Conservation (phyloP, 139 green algal species). For the Haematococcus sp. region DNA sequence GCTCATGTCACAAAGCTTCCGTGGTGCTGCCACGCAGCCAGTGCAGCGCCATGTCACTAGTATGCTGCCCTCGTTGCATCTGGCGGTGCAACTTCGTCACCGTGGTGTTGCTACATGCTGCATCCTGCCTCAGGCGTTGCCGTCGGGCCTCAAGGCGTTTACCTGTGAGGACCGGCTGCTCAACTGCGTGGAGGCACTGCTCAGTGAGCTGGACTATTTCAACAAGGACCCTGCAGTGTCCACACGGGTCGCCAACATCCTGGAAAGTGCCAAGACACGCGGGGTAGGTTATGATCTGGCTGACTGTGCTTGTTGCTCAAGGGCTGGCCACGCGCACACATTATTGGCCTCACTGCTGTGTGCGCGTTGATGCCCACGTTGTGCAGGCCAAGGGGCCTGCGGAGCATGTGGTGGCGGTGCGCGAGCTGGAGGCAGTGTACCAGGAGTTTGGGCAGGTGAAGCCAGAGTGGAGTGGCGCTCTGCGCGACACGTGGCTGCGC, state of each 20-base stretch:
- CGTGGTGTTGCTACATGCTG: too few species aligned
- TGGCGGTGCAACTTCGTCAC: too few species aligned
- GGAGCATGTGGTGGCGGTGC: conserved; percentile 4
- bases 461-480: conserved; percentile 26
- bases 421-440: conserved; percentile 44
- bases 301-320: not conserved
- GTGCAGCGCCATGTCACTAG: too few species aligned
- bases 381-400: not conserved
- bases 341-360: not conserved
- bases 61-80: too few species aligned
- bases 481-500: conserved; percentile 43
- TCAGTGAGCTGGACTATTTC: conserved; percentile 51
- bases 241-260: not conserved
- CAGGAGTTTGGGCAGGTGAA: conserved; percentile 41
- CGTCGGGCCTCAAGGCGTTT: not conserved
- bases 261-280: conserved; percentile 6
- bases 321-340: not conserved
- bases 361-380: not conserved
- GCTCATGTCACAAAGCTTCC: too few species aligned
- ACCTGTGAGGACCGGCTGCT: conserved; percentile 41
- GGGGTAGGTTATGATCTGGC: not conserved
- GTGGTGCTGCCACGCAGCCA: too few species aligned
- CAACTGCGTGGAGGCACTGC: conserved; percentile 43
- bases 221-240: not conserved
- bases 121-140: not conserved